Evolutionary conservation across 257 asterid genomes (phyloP), one percentile per base, ranked within the genome.

Genomic region (Gentiana dahurica): DNA sequence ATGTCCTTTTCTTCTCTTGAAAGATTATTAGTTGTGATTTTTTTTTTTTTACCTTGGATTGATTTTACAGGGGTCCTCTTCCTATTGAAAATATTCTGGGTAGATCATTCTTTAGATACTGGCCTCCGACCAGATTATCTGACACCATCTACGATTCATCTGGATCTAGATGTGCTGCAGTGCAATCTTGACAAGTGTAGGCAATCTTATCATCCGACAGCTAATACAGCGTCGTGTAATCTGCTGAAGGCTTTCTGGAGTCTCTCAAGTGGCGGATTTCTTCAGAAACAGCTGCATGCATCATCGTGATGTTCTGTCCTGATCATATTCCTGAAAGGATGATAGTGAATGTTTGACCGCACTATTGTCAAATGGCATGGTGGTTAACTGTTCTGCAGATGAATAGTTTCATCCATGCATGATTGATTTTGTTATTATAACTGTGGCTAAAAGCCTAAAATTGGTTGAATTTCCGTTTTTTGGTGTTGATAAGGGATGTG

Each of bases 91-190:
- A 65, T 69, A 73, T 73, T 43, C 53, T 73, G 12, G 72, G 76
- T 24, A 74, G 80, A 70, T 74, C 80, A 43, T 65, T 70, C 32
- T 70, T 74, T 36, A 67, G 76, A 5, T 74, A 74, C 49, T 74
- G 80, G 80, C 80, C 76, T 45, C 80, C 80, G 7, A 59, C 80
- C 5, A 74, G 61, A 66, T 73, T 69, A 33, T 70, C 76, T 0
- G 75, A 65, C 58, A 68, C 71, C 1, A 15, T 70, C 36, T 50
- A 35, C 2, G 59, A 38, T 33, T 9, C 68, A 6, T 13, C 59
- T 10, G 44, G 54, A 49, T 51, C 62, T n/a, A 60, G 6, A 36
- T 49, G 43, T 7, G 37, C 55, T 8, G 50, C 58, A 57, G 67
- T 65, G 47, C 34, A 48, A 15, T 62, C 76, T 3, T 71, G 71